These are phyloP conservation scores for Hypoxylon trugodes DNA, from an alignment of 495 filamentous ascomycete species.

Conservation along the genomic window DNA sequence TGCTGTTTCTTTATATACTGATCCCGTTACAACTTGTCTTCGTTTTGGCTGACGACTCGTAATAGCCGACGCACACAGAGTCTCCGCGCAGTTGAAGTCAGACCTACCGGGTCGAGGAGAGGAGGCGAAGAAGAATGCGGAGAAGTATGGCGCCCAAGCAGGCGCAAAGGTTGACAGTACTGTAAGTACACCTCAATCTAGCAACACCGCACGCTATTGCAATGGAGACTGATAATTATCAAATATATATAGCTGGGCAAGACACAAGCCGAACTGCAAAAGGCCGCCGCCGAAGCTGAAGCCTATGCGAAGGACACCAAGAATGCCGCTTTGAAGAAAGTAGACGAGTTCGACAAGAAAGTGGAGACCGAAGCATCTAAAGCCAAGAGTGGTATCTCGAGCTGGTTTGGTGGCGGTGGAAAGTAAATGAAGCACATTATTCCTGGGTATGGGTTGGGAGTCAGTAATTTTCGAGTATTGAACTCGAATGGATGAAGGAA, in stretches of 20 bases:
- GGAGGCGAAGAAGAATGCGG: conserved; percentile 52
- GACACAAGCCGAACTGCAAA: conserved; percentile 64
- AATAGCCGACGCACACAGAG: conserved; percentile 69
- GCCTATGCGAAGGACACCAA: conserved; percentile 66
- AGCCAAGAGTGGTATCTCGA: conserved; percentile 78
- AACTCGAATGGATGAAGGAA: neutral
- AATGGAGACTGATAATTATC: conserved; percentile 3
- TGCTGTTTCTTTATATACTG: neutral
- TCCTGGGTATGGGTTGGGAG: no score
- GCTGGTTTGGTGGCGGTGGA: conserved; percentile 79
- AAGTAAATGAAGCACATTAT: conserved; percentile 57
- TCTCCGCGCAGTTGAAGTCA: conserved; percentile 70
- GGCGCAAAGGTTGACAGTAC: conserved; percentile 57
- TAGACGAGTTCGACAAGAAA: conserved; percentile 77
- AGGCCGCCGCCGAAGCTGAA: conserved; percentile 65
- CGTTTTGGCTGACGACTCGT: conserved; percentile 22
- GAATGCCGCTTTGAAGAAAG: conserved; percentile 69
- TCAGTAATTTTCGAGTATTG: no score
- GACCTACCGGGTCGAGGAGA: conserved; percentile 57
- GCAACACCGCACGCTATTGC: neutral
- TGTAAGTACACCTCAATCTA: conserved; percentile 44
- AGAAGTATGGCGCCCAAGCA: conserved; percentile 52
- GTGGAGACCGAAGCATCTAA: conserved; percentile 79
- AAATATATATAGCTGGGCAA: conserved; percentile 63
- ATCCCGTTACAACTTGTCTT: neutral